A percentile compares a stretch with the other conserved stretches of the same genome.
Evolutionary conservation across 148 eudicot genomes (phyloP).

Genomic region (Chenopodium suecicum): DNA sequence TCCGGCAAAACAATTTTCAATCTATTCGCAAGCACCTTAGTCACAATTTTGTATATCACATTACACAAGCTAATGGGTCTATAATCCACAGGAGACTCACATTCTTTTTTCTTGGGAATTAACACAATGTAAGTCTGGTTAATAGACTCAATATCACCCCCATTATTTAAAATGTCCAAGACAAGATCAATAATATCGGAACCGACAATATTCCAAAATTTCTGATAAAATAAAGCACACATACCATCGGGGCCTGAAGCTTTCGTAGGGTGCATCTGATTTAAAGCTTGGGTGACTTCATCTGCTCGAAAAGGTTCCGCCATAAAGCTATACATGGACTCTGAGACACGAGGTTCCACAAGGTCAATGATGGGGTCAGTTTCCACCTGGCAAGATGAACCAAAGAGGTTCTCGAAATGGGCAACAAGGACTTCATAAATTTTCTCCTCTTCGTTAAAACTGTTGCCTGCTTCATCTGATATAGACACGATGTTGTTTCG

Average conservation of each 20-base stretch:
- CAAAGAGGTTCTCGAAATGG: not conserved
- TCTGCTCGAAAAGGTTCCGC: not conserved
- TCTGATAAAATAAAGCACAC: not conserved
- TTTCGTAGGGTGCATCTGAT: not conserved
- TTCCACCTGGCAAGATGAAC: not conserved
- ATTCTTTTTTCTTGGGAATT: not conserved
- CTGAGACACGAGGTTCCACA: rapidly evolving
- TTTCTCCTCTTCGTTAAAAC: not conserved
- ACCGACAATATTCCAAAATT: not conserved
- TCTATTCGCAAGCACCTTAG: not conserved
- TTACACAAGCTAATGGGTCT: not conserved
- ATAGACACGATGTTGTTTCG: not conserved
- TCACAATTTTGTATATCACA: not conserved
- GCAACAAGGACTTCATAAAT: not conserved
- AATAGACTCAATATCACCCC: not conserved
- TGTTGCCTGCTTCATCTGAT: not conserved
- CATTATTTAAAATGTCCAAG: not conserved
- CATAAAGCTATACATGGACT: not conserved
- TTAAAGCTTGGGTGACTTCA: not conserved
- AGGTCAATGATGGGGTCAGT: not conserved
- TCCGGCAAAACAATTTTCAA: not conserved
- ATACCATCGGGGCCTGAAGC: not conserved
- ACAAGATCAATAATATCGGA: not conserved
- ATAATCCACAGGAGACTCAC: not conserved
- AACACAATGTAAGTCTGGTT: not conserved